Percentiles rank a stretch among this genome's conserved stretches.
phyloP scores from a whole-genome alignment of 495 filamentous ascomycete species.

The Tuber brumale region DNA sequence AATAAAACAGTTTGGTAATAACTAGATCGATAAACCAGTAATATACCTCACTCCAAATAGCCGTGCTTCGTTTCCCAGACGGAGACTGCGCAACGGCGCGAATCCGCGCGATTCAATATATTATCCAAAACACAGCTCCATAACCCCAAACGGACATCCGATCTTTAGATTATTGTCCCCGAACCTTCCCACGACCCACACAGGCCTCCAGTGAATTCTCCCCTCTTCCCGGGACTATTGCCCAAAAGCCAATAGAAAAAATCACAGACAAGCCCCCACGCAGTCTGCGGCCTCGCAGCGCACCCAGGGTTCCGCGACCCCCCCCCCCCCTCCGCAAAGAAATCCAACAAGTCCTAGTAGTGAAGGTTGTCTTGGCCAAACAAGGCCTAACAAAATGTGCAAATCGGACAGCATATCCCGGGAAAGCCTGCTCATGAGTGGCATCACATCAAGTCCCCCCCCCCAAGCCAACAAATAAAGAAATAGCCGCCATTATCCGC shows the following conservation, averaged over 20 bases:
- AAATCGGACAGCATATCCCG: conserved; percentile 20
- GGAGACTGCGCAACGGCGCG: conserved; percentile 15
- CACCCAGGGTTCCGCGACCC: conserved; percentile 13
- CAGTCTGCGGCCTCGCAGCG: conserved; percentile 15
- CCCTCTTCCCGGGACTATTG: background rate
- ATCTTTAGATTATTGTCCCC: conserved; percentile 23
- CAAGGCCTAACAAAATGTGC: conserved; percentile 25
- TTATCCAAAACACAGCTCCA: conserved; percentile 23
- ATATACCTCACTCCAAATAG: background rate
- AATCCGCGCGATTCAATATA: conserved; percentile 35
- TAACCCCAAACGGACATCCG: conserved; percentile 9
- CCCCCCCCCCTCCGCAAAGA: conserved; percentile 15
- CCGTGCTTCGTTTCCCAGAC: background rate
- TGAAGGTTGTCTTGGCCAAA: conserved; percentile 19
- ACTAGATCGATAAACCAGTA: conserved; percentile 28
- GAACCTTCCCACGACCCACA: conserved; percentile 36
- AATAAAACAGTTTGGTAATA: conserved; percentile 25
- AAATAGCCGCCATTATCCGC: conserved; percentile 24
- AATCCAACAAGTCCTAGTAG: conserved; percentile 12
- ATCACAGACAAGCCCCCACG: conserved; percentile 17
- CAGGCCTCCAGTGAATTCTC: conserved; percentile 13
- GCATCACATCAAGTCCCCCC: conserved; percentile 17
- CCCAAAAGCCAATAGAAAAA: background rate
- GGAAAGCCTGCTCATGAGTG: conserved; percentile 25
- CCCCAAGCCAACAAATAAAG: too few relatives aligned